Evolutionary conservation across 371 early-diverging fungal species (phyloP).

Genomic region (Syncephalastrum contaminatum): DNA sequence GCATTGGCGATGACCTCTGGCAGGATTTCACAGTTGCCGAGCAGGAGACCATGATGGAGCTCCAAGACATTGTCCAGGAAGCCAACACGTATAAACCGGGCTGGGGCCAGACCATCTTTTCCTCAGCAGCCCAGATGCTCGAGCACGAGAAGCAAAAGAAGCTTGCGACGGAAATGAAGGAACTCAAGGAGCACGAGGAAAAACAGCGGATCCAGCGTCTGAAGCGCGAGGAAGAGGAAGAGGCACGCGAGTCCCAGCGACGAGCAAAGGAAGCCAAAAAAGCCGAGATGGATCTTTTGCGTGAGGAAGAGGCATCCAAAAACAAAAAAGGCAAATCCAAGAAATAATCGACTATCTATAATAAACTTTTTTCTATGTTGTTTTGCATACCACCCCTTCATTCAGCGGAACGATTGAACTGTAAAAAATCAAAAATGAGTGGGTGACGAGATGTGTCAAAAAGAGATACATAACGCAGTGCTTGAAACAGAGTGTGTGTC

Average conservation of each 20-base stretch:
- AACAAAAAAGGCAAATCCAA: slow-evolving; percentile 7
- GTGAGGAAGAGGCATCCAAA: slow-evolving; percentile 9
- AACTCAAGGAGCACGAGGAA: slow-evolving; percentile 45
- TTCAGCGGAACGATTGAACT: too few species aligned
- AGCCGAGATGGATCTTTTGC: slow-evolving; percentile 23
- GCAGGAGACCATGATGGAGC: slow-evolving; percentile 77
- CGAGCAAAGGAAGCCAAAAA: slow-evolving; percentile 23
- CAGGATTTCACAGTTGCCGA: slow-evolving; percentile 79
- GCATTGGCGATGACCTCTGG: slow-evolving; percentile 87
- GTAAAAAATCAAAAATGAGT: too few species aligned
- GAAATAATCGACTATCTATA: background rate
- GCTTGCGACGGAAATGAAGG: slow-evolving; percentile 47
- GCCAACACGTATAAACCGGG: slow-evolving; percentile 79
- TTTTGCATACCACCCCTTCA: too few species aligned
- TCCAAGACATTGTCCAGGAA: slow-evolving; percentile 81
- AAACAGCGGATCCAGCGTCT: slow-evolving; percentile 14
- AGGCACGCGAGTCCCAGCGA: slow-evolving; percentile 9
- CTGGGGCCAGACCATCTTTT: slow-evolving; percentile 87
- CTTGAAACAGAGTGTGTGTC: too few species aligned
- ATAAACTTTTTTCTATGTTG: too few species aligned
- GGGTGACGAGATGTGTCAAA: too few species aligned
- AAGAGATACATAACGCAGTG: too few species aligned
- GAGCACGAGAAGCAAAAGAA: slow-evolving; percentile 58
- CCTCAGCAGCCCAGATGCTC: slow-evolving; percentile 79
- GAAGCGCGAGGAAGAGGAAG: slow-evolving; percentile 4